Evolutionary conservation across 176 grass and related monocot species (phyloP), one percentile per base, ranked within the genome.

Genomic region (Oryza punctata): DNA sequence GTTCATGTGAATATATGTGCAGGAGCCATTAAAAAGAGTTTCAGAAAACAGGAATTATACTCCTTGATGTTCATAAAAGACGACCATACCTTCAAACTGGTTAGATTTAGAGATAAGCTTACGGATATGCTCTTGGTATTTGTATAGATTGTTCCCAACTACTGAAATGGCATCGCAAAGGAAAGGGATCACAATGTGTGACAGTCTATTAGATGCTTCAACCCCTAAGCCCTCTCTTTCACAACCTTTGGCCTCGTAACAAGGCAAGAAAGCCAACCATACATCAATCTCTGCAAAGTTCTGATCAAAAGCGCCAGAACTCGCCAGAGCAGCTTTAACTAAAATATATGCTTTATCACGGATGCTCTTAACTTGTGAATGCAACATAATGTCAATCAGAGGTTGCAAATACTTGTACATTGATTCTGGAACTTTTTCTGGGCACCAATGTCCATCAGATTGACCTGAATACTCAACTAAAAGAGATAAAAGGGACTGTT

Each of bases 331-430:
- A 93, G 90, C 87, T 80, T 82, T 84, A 88, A 91, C 89, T 86
- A 98, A 86, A 84, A 82, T 65, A 77, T 94, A 91, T 63, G 92
- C 90, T 88, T 89, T 71, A 77, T 91, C 87, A 79, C 72, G 47
- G 32, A 89, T 91, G 73, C 27, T 78, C 82, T 91, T 90, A 27
- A 57, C 69, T 80, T 89, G 85, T 49, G 90, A 93, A 86, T 91
- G 76, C 82, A 93, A 86, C 76, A 95, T 85, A 63, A 95, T 78
- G 73, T 86, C 78, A 25, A 91, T 81, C 66, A 91, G 46, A 38
- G 91, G 95, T 74, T 93, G 90, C 79, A 98, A 79, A 84, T 95
- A 82, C 77, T 93, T 98, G 87, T 98, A 93, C 84, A 95, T 98
- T 45, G 79, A 95, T 80, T 98, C 89, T 46, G 92, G 92, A 80